phyloP scores from a whole-genome alignment of 2,329 filamentous ascomycete genomes.

The Volutella citrinella region DNA sequence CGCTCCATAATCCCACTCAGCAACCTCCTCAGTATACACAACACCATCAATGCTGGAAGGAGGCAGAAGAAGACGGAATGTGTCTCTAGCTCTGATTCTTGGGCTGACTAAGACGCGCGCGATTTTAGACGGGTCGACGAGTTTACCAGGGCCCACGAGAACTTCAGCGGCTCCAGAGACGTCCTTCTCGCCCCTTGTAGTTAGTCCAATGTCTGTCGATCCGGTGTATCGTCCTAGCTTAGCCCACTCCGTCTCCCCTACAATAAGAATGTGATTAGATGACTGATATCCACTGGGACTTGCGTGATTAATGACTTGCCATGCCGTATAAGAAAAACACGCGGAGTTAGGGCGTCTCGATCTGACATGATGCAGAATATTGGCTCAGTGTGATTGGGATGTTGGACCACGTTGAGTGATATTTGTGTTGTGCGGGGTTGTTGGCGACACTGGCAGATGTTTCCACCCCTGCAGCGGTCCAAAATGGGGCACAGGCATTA shows the following conservation, averaged over 20 bases:
- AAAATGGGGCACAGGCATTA: too few species aligned
- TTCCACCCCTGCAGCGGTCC: too few species aligned
- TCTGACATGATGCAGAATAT: neutral
- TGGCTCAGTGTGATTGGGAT: neutral
- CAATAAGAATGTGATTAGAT: neutral
- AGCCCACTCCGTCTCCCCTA: conserved; percentile 6
- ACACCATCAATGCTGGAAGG: conserved; percentile 37
- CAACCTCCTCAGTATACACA: conserved; percentile 47
- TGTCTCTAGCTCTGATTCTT: conserved; percentile 43
- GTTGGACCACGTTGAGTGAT: neutral
- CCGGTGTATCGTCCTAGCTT: conserved; percentile 3
- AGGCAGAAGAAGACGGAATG: conserved; percentile 45
- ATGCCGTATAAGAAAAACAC: conserved; percentile 1
- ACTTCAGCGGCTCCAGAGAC: conserved; percentile 15
- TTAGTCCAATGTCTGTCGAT: conserved; percentile 8
- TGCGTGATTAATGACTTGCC: neutral
- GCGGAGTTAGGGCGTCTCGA: neutral
- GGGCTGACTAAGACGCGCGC: conserved; percentile 49
- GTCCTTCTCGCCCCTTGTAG: conserved; percentile 1
- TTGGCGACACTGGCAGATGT: too few species aligned
- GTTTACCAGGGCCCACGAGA: conserved; percentile 46
- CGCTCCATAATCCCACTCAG: conserved; percentile 62
- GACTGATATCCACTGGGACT: too few species aligned
- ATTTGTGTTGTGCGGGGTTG: too few species aligned
- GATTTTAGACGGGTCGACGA: conserved; percentile 49